Evolutionary conservation across 2,329 filamentous ascomycete genomes (phyloP), one percentile per base, ranked within the genome.

Genomic region (Plectosphaerella plurivora): DNA sequence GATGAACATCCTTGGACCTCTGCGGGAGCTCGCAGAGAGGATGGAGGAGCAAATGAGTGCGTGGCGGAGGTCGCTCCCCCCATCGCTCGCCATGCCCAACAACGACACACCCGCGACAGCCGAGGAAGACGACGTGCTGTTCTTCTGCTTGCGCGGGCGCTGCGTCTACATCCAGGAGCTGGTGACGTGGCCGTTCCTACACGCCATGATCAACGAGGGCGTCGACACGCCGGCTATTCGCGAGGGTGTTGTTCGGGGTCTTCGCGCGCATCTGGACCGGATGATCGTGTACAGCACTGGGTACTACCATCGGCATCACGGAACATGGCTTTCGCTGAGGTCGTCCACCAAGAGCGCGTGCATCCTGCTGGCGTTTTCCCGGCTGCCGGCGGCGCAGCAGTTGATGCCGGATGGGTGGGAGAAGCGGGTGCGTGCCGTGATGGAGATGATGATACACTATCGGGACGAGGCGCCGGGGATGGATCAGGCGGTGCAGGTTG

Each of bases 221-320:
- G 50, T 47, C 25, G 52, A 36, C 35, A 51, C 20, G 45, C n/a
- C 25, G 14, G 33, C 10, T 5, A 11, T 49, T 0, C 16, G 45
- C 4, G 9, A 35, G 0, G 14, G 1, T 2, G 18, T 50, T 41
- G 4, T 45, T 12, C 35, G 37, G 28, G 60, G 59, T 0, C 53
- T 66, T 0, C 49, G 57, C 8, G 53, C 55, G 9, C 65, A 67
- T n/a, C 39, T 59, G 1, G 56, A 63, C 1, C 59, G 71, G 1
- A 59, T 73, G 0, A 50, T 58, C 2, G 59, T 64, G 0, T 73
- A 75, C 48, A 59, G 64, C n/a, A 65, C 67, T 0, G 74, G 73
- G 0, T 76, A 69, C 25, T 52, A 62, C 1, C 70, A 76, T 51
- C 62, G 74, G 0, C 74, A 76, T 51, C 73, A 76, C 24, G 74